A percentile compares a stretch with the other conserved stretches of the same genome.
Evolutionary conservation across 1,139 yeast genomes (phyloP).

Genomic region (Magnusiomyces tetraspermus): DNA sequence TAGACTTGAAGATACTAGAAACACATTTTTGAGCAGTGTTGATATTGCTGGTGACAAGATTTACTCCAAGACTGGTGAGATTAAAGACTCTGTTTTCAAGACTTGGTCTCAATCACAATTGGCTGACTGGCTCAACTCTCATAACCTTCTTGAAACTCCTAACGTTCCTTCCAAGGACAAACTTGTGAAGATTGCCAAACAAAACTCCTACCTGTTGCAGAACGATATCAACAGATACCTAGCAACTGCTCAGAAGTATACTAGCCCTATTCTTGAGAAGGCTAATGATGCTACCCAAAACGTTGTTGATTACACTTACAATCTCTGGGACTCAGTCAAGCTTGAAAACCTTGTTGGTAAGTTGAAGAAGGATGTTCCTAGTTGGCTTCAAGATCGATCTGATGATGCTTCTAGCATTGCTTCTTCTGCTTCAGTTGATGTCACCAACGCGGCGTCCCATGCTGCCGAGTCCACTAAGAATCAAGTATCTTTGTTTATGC

Average conservation of each 20-base stretch:
- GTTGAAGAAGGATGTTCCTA: not conserved
- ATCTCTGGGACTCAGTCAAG: not conserved
- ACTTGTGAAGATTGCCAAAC: not conserved
- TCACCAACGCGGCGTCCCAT: not conserved
- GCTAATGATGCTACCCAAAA: not conserved
- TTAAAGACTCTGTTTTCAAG: not conserved
- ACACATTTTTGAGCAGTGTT: not conserved
- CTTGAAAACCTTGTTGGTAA: not conserved
- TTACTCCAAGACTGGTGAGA: not conserved
- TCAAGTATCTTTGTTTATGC: not conserved
- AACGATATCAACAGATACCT: not conserved
- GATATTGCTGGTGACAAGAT: not conserved
- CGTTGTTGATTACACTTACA: not conserved
- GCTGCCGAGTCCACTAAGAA: not conserved
- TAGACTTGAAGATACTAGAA: not conserved
- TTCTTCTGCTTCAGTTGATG: not conserved
- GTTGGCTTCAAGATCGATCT: not conserved
- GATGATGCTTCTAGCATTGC: not conserved
- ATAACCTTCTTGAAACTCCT: not conserved
- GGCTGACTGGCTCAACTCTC: slow-evolving; percentile 2
- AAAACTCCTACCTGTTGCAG: not conserved
- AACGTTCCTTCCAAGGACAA: not conserved
- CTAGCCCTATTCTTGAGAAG: slow-evolving; percentile 4
- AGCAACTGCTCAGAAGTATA: not conserved
- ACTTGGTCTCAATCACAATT: slow-evolving; percentile 3